These are phyloP conservation scores for Sclerotinia spermophila DNA, from an alignment of 2,329 filamentous ascomycete genomes.

Conservation along the genomic window DNA sequence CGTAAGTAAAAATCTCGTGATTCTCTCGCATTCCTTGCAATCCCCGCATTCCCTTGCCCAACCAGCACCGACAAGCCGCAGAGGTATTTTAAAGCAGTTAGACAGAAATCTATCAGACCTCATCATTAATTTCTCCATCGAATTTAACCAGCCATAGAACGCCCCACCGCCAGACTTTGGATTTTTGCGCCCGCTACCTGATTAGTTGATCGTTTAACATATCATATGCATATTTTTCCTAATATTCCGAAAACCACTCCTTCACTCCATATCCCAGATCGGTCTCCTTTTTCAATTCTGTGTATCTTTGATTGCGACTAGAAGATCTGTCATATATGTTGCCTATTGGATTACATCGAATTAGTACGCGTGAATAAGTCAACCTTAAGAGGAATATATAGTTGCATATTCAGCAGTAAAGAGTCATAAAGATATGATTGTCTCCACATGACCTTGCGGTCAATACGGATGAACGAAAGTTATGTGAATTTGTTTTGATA, in stretches of 20 bases:
- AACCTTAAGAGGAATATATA: constrained; percentile 22
- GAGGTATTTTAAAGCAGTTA: neutral
- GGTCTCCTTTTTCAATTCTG: constrained; percentile 2
- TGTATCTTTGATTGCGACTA: constrained; percentile 24
- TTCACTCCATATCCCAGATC: neutral
- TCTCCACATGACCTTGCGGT: constrained; percentile 84
- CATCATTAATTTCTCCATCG: neutral
- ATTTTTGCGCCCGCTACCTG: constrained; percentile 8
- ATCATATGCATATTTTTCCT: constrained; percentile 1
- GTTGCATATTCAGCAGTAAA: constrained; percentile 14
- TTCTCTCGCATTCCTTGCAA: neutral
- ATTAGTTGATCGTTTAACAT: constrained; percentile 6
- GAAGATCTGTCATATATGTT: constrained; percentile 25
- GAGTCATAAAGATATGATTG: constrained; percentile 47
- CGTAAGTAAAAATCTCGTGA: neutral
- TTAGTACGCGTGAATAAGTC: neutral
- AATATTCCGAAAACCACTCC: neutral
- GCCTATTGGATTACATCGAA: constrained; percentile 6
- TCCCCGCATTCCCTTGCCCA: neutral
- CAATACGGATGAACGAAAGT: constrained; percentile 99
- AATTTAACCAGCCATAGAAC: constrained; percentile 4
- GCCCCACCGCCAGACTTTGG: constrained; percentile 1
- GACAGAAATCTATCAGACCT: constrained; percentile 1
- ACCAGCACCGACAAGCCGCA: neutral
- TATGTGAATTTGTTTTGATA: constrained; percentile 73